Evolutionary conservation across 2,329 filamentous ascomycete genomes (phyloP), one percentile per base, ranked within the genome.

Genomic region (Monosporascus sp.): DNA sequence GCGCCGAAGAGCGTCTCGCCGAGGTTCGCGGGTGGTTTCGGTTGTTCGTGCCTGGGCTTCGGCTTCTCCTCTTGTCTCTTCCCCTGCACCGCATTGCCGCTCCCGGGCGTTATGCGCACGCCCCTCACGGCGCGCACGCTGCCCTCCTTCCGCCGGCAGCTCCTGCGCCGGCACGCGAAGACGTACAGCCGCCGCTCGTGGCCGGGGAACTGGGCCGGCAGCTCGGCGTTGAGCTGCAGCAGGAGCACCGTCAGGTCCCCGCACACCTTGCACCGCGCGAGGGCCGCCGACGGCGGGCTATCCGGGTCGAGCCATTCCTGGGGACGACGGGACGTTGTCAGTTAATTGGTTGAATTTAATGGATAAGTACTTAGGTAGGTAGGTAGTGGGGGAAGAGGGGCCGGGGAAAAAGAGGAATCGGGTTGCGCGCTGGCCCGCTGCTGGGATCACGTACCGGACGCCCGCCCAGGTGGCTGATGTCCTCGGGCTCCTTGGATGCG

Each of bases 151-250:
- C 92, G 81, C 64, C 89, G 83, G 68, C 94, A 99, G 11, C 83
- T 77, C 69, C 89, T 90, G 60, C 83, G 81, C 55, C 85, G 82
- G 71, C 94, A 99, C 19, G 83, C 83, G 69, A 96, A 91, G 14
- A 99, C 78, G 66, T 97, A 97, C 19, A 99, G 69, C 57, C 93
- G 84, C 61, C 94, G 81, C 65, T 97, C 91, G 71, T 97, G 90
- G 52, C 86, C 85, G 2, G 91, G 88, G 65, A 96, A 97, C 48
- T 84, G 81, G 52, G 93, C 88, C 16, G 91, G 92, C 3, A 97
- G 80, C 68, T 97, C 91, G 64, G 85, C 92, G 71, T 99, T 91
- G 27, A 99, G 81, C 71, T 99, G 91, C 47, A 99, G 81, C 3
- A 99, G 82, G 11, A 97, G 80, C 1, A 84, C 86, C 83, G 97